These are phyloP conservation scores for Hypoxylon sp. DNA, from an alignment of 2,329 filamentous ascomycete genomes.

Conservation along the genomic window DNA sequence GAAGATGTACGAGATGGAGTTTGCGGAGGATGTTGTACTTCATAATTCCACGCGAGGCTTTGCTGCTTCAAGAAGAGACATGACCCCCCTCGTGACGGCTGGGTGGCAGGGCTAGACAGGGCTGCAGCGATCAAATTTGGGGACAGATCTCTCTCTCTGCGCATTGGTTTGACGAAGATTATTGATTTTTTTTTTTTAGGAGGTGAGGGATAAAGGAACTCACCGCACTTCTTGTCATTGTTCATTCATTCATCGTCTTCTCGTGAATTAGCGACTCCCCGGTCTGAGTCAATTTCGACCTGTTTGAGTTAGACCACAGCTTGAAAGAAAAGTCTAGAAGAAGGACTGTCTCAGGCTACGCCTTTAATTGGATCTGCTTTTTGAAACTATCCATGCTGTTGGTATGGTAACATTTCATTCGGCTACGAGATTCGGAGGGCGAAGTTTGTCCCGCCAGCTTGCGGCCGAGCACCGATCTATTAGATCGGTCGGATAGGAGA, in stretches of 20 bases:
- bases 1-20: slow-evolving; percentile 10
- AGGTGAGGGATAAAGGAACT: slow-evolving; percentile 29
- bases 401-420: slow-evolving; percentile 26
- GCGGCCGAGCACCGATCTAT: slow-evolving; percentile 29
- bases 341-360: slow-evolving; percentile 1
- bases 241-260: too few species aligned
- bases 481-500: slow-evolving; percentile 14
- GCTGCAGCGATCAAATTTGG: slow-evolving; percentile 28
- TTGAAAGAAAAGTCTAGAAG: slow-evolving; percentile 11
- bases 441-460: slow-evolving; percentile 19
- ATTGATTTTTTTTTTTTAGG: slow-evolving; percentile 3
- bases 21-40: slow-evolving; percentile 4
- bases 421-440: slow-evolving; percentile 27
- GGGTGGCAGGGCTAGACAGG: slow-evolving; percentile 30
- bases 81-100: slow-evolving; percentile 14
- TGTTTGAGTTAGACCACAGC: too few species aligned
- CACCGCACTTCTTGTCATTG: slow-evolving; percentile 12
- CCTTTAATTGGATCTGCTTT: slow-evolving; percentile 15
- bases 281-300: slow-evolving; percentile 25
- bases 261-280: too few species aligned
- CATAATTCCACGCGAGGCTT: slow-evolving; percentile 18
- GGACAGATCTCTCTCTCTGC: slow-evolving; percentile 11
- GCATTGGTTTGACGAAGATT: slow-evolving; percentile 3
- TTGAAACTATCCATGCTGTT: slow-evolving; percentile 1
- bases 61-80: slow-evolving; percentile 11